Evolutionary conservation across 2,329 filamentous ascomycete genomes (phyloP).

Genomic region (Pyrenochaeta sp.): DNA sequence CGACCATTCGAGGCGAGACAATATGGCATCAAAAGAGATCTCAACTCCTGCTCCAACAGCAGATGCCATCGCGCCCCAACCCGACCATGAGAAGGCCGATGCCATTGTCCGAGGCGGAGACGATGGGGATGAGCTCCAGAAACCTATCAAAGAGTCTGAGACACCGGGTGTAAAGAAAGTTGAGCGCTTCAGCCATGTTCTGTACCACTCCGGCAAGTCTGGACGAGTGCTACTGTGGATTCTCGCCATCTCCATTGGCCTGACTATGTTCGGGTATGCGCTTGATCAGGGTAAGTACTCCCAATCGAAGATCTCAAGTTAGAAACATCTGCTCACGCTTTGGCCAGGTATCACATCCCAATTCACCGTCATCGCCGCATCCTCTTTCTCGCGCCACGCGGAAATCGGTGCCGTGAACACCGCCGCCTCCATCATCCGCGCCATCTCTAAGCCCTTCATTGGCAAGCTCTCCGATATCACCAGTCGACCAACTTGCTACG

Average conservation of each 20-base stretch:
- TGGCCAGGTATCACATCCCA: conserved; percentile 27
- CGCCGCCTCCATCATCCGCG: conserved; percentile 28
- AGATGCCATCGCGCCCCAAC: neutral
- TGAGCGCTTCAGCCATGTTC: conserved; percentile 35
- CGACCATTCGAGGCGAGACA: no score
- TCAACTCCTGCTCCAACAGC: neutral
- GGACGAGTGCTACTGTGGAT: conserved; percentile 25
- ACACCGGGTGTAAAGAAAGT: conserved; percentile 25
- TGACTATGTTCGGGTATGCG: conserved; percentile 42
- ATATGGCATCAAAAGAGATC: conserved; percentile 1
- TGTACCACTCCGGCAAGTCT: conserved; percentile 28
- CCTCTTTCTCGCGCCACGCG: conserved; percentile 23
- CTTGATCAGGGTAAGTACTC: no score
- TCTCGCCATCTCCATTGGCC: conserved; percentile 26
- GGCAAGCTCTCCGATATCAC: conserved; percentile 34
- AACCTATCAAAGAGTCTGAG: conserved; percentile 5
- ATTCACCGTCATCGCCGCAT: conserved; percentile 28
- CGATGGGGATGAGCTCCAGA: conserved; percentile 5
- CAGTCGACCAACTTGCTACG: conserved; percentile 41
- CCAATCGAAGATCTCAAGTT: no score
- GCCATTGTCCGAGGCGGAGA: conserved; percentile 1
- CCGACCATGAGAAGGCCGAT: neutral
- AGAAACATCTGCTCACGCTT: no score
- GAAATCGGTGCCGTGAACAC: conserved; percentile 18
- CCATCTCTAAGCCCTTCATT: conserved; percentile 31